phyloP scores from a whole-genome alignment of 2,329 filamentous ascomycete species.

The Tolypocladium paradoxum region DNA sequence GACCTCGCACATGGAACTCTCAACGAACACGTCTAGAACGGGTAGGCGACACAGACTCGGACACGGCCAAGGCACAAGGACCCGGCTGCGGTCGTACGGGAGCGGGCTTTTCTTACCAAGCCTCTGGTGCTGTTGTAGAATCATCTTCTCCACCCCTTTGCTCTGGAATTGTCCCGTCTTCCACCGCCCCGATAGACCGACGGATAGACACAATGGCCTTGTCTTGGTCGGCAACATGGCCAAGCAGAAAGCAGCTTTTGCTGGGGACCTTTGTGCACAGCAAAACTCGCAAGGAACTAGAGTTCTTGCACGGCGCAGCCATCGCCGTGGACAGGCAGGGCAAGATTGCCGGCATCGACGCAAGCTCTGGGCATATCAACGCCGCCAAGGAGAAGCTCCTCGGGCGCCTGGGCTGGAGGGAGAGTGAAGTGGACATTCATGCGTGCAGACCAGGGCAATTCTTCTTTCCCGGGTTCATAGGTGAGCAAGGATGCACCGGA shows the following conservation, averaged over 20 bases:
- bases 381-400: constrained; percentile 22
- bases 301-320: constrained; percentile 39
- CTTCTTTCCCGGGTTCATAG: constrained; percentile 77
- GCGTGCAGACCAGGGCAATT: constrained; percentile 45
- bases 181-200: background rate
- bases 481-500: constrained; percentile 24
- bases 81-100: background rate
- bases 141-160: background rate
- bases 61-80: background rate
- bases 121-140: background rate
- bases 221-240: constrained; percentile 4
- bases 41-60: too few species aligned
- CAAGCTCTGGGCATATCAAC: constrained; percentile 19
- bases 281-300: constrained; percentile 34
- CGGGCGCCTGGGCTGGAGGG: constrained; percentile 33
- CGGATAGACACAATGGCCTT: constrained; percentile 1
- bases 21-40: too few species aligned
- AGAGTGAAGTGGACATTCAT: constrained; percentile 25
- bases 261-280: constrained; percentile 46
- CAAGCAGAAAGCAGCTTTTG: constrained; percentile 33
- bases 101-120: background rate
- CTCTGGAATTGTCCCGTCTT: background rate
- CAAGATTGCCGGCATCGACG: constrained; percentile 38
- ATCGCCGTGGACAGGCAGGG: constrained; percentile 39
- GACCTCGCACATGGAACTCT: background rate